Evolutionary conservation across 129 eudicot species (phyloP).

Genomic region (Flaveria trinervia): DNA sequence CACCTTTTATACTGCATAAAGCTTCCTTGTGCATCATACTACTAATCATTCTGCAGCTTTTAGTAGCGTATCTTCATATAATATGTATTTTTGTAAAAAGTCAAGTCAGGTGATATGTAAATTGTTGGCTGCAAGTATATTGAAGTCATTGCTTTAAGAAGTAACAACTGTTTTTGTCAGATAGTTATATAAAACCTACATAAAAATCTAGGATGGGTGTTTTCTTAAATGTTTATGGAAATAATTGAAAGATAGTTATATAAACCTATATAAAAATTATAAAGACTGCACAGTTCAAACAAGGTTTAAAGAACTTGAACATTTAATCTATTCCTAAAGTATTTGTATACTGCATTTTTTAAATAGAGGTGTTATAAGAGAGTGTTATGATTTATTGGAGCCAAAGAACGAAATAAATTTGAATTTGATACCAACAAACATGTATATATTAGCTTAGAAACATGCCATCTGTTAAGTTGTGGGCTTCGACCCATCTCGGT

Average conservation of each 20-base stretch:
- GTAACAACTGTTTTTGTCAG: neutral
- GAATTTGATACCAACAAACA: neutral
- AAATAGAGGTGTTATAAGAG: neutral
- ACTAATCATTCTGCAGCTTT: conserved; percentile 13
- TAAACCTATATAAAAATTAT: neutral
- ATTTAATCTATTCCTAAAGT: neutral
- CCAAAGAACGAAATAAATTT: neutral
- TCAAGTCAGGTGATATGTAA: neutral
- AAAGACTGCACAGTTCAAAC: neutral
- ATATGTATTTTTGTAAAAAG: neutral
- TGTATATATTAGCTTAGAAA: neutral
- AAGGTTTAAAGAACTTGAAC: neutral
- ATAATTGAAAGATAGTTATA: neutral
- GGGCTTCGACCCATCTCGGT: too few relatives aligned
- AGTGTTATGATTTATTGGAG: neutral
- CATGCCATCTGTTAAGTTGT: too few relatives aligned
- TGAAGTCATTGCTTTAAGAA: neutral
- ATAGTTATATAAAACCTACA: neutral
- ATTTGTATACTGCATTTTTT: neutral
- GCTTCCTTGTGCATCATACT: conserved; percentile 8
- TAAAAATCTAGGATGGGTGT: neutral
- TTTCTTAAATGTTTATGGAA: neutral
- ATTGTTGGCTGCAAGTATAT: neutral
- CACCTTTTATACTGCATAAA: neutral
- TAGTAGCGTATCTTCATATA: conserved; percentile 5